Evolutionary conservation across 768 basidiomycete genomes (phyloP).

Genomic region (Hysterangium stoloniferum): DNA sequence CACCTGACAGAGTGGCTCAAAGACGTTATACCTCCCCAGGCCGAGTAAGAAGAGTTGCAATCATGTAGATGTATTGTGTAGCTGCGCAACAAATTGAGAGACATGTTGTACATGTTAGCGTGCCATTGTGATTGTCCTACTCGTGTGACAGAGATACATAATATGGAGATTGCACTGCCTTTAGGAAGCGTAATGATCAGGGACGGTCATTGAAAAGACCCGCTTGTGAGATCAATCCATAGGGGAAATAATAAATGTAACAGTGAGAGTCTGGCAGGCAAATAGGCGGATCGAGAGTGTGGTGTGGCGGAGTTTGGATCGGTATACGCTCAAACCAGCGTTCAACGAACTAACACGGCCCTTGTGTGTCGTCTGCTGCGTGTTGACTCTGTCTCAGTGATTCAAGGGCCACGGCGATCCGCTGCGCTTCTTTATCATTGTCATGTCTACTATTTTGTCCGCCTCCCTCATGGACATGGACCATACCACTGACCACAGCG

Average conservation of each 20-base stretch:
- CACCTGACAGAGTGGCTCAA: conserved; percentile 69
- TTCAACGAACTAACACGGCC: background rate
- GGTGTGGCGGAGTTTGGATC: conserved; percentile 9
- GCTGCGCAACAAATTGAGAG: background rate
- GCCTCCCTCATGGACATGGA: conserved; percentile 10
- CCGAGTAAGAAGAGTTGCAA: background rate
- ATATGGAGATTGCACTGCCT: no score
- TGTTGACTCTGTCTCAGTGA: background rate
- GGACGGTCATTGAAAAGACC: background rate
- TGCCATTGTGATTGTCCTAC: background rate
- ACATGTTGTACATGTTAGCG: no score
- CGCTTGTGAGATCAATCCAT: no score
- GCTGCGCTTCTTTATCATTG: background rate
- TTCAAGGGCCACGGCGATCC: background rate
- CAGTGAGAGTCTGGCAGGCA: no score
- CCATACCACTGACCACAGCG: conserved; percentile 6
- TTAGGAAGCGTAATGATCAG: background rate
- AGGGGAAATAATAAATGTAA: no score
- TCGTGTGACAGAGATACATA: no score
- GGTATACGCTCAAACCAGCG: background rate
- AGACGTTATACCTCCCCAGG: conserved; percentile 37
- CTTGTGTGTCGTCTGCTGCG: background rate
- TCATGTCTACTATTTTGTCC: conserved; percentile 8
- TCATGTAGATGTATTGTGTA: background rate
- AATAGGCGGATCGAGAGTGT: no score